Base-by-base conservation (phyloP, 805 yeast species). In the Candida fluviatilis region DNA sequence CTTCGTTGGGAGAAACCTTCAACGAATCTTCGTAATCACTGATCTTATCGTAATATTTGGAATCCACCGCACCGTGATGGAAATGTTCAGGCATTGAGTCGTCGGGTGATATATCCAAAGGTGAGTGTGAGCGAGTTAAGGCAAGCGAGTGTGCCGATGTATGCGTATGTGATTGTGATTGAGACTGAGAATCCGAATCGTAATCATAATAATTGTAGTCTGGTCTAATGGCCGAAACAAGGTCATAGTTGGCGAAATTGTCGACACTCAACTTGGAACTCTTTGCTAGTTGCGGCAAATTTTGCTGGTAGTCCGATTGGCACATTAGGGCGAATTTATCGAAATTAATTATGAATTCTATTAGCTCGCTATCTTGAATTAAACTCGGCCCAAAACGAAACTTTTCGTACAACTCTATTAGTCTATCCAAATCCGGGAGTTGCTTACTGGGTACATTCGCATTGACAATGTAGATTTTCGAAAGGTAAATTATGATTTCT, bases 381-480 rank as follows among this genome's bases (percentile, higher is more conserved):
- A 77, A 68, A 14, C 66, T 57, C 2, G 85, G 84, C 4, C 91
- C 75, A 57, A 79, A 89, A 42, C 87, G 66, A 26, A 82, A 67
- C 35, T 66, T 63, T 47, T 89, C 96, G 60, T 87, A 89, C 11
- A 76, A 56, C 3, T 62, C 64, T 3, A 79, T 62, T 28, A 64
- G 46, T 17, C 47, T 31, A 3, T 36, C 39, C 3, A 52, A 30
- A 19, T 55, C 47, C 10, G 50, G 50, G 3, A 45, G 33, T 24
- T 28, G 15, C 11, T 18, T 3, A 8, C 44, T 35, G 7, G 40
- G 38, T 3, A 38, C 32, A 8, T 36, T 34, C 3, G 23, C 34
- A 10, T 34, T 35, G 15, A 35, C 24, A 4, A 46, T 37, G 4
- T 39, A 42, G 25, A 51, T 50, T 10, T 50, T 57, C 5, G 31